These are phyloP conservation scores for Ramaria rubella DNA, from an alignment of 768 basidiomycete species.

Conservation along the genomic window DNA sequence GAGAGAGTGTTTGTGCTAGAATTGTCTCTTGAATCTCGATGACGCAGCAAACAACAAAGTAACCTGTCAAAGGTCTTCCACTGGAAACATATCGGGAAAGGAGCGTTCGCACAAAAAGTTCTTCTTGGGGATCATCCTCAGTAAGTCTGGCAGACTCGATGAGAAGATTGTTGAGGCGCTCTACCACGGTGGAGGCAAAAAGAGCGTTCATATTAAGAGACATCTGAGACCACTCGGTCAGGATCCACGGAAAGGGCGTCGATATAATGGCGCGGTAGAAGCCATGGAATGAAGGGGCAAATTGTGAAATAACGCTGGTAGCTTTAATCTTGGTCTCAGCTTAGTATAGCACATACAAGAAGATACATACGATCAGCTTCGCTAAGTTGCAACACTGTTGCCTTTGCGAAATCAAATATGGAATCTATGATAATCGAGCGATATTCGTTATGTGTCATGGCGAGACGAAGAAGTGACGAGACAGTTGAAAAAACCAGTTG, in stretches of 20 bases:
- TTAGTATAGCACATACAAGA: neutral
- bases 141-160: constrained; percentile 52
- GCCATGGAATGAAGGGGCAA: constrained; percentile 79
- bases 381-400: constrained; percentile 50
- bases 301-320: constrained; percentile 62
- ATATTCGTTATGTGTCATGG: constrained; percentile 45
- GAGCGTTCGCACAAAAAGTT: constrained; percentile 61
- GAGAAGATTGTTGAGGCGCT: constrained; percentile 64
- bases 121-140: constrained; percentile 44
- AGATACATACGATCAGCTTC: constrained; percentile 44
- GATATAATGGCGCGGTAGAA: constrained; percentile 81
- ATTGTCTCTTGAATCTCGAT: constrained; percentile 83
- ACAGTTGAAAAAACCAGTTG: constrained; percentile 76
- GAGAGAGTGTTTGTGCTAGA: constrained; percentile 61
- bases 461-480: constrained; percentile 65
- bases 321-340: constrained; percentile 35
- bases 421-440: constrained; percentile 46
- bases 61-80: constrained; percentile 77
- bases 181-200: constrained; percentile 61
- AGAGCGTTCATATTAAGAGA: constrained; percentile 48
- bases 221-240: constrained; percentile 56
- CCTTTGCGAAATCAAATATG: constrained; percentile 53
- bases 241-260: constrained; percentile 67
- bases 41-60: constrained; percentile 85
- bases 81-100: constrained; percentile 67